phyloP scores from a whole-genome alignment of 495 filamentous ascomycete genomes.

The Aspergillus asperescens region DNA sequence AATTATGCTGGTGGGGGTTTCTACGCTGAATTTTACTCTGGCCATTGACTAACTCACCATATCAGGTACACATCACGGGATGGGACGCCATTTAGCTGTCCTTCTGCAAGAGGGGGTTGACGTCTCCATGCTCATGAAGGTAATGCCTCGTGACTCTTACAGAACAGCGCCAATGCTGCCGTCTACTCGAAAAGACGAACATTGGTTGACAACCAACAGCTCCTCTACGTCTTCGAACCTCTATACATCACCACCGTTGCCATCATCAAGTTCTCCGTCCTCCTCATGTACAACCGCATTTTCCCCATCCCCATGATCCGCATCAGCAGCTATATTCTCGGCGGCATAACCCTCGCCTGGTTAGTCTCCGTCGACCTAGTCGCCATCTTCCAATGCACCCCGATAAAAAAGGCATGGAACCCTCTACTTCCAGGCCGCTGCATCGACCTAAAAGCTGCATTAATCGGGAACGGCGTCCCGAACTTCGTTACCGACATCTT shows the following conservation, averaged over 20 bases:
- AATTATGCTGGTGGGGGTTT: too few species aligned
- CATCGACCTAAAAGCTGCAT: constrained; percentile 4
- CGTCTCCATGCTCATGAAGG: too few species aligned
- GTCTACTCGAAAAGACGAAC: too few species aligned
- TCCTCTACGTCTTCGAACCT: constrained; percentile 13
- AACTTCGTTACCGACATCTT: constrained; percentile 11
- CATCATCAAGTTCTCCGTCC: constrained; percentile 11
- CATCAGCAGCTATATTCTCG: constrained; percentile 7
- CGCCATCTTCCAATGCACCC: constrained; percentile 13
- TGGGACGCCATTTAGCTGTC: too few species aligned
- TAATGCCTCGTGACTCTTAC: too few species aligned
- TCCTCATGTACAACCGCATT: constrained; percentile 12
- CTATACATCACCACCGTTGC: constrained; percentile 10
- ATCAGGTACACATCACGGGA: too few species aligned
- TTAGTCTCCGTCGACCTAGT: constrained; percentile 10
- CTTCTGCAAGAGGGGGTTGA: too few species aligned
- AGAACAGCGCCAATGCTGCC: too few species aligned
- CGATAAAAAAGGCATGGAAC: constrained; percentile 3
- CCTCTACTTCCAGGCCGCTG: constrained; percentile 1
- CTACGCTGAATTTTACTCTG: too few species aligned
- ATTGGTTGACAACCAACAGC: too few species aligned
- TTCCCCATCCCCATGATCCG: constrained; percentile 6
- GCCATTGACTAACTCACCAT: too few species aligned
- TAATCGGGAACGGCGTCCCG: constrained; percentile 10
- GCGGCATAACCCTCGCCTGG: constrained; percentile 10